phyloP scores from a whole-genome alignment of 106 monocot species.

The Xerophyta viscosa region DNA sequence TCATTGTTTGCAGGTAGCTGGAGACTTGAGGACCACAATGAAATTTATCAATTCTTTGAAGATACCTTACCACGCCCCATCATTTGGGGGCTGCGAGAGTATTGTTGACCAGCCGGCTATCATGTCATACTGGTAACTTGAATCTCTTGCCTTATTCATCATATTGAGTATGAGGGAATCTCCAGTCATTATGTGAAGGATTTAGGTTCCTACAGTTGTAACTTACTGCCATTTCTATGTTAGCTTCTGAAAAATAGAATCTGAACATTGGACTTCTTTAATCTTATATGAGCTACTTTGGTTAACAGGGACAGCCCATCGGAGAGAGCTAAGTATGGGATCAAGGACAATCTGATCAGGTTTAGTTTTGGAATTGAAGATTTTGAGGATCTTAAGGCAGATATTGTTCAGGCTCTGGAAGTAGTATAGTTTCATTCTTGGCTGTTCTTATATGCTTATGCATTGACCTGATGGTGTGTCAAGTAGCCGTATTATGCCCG shows the following conservation, averaged over 20 bases:
- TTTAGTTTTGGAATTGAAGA: slow-evolving; percentile 92
- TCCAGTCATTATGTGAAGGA: not conserved
- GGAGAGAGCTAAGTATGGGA: slow-evolving; percentile 79
- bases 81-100: slow-evolving; percentile 80
- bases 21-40: slow-evolving; percentile 40
- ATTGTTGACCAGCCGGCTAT: slow-evolving; percentile 74
- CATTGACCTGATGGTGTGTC: slow-evolving; percentile 20
- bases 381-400: slow-evolving; percentile 82
- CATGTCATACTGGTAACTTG: slow-evolving; percentile 75
- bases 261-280: too few relatives aligned
- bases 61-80: slow-evolving; percentile 73
- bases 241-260: not conserved
- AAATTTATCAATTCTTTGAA: slow-evolving; percentile 70
- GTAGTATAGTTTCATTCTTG: slow-evolving; percentile 9
- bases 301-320: slow-evolving; percentile 53
- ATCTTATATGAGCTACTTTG: too few relatives aligned
- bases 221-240: not conserved
- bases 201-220: not conserved
- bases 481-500: slow-evolving; percentile 37
- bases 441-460: not conserved
- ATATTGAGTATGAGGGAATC: not conserved
- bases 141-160: not conserved
- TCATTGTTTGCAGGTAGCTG: slow-evolving; percentile 34
- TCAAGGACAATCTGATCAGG: slow-evolving; percentile 86
- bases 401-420: slow-evolving; percentile 65